Conservation (phyloP, 306 rosid species). For the Erythrophleum fordii region DNA sequence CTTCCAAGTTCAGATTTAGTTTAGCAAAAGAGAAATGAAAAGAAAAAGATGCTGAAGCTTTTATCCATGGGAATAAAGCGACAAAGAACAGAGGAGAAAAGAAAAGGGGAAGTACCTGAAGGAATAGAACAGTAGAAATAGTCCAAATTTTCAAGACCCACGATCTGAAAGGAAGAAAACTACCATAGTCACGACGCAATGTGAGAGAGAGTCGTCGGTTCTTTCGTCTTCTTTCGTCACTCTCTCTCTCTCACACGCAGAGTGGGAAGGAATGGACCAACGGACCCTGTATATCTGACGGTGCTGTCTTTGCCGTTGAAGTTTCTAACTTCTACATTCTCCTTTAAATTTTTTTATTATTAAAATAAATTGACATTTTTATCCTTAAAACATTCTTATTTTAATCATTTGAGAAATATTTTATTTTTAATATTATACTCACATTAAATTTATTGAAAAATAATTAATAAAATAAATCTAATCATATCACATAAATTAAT, state of each 20-base stretch:
- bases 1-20: conserved; percentile 37
- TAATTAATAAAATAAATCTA: not conserved
- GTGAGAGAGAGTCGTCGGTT: conserved; percentile 20
- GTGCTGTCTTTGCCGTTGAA: conserved; percentile 50
- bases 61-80: conserved; percentile 28
- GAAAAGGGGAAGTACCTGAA: conserved; percentile 30
- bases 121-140: conserved; percentile 54
- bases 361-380: not conserved
- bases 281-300: conserved; percentile 43
- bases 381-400: not conserved
- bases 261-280: conserved; percentile 41
- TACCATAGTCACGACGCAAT: conserved; percentile 2
- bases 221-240: conserved; percentile 28
- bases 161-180: conserved; percentile 45
- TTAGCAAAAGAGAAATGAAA: conserved; percentile 8
- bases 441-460: not conserved
- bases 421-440: not conserved
- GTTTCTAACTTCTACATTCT: not conserved
- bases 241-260: conserved; percentile 26
- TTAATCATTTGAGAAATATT: no score
- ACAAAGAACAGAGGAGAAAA: not conserved
- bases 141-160: conserved; percentile 38
- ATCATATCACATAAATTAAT: not conserved
- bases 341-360: not conserved
- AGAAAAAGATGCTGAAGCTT: conserved; percentile 35